Percentiles rank a stretch among this genome's conserved stretches.
These are phyloP conservation scores for Colletotrichum theobromicola DNA, from an alignment of 2,329 filamentous ascomycete genomes.

Conservation along the genomic window DNA sequence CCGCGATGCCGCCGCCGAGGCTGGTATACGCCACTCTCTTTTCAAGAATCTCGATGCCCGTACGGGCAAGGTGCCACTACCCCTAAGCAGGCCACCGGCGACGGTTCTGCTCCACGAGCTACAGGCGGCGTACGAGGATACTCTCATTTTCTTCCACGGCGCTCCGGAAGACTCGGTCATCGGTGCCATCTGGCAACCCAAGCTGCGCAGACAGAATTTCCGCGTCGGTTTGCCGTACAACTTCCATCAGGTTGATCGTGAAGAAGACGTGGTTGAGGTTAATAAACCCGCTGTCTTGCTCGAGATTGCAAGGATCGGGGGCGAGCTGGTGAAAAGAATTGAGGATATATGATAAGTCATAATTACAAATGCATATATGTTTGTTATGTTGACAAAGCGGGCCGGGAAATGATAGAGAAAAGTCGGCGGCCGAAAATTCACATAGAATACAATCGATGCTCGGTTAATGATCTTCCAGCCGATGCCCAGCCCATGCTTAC, in stretches of 20 bases:
- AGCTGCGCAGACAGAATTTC: conserved; percentile 63
- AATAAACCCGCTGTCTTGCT: conserved; percentile 72
- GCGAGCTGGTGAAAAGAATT: conserved; percentile 71
- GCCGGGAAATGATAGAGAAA: neutral
- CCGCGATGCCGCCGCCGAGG: conserved; percentile 41
- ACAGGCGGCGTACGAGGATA: conserved; percentile 67
- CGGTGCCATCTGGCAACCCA: conserved; percentile 64
- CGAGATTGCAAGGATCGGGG: conserved; percentile 74
- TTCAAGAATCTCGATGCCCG: conserved; percentile 84
- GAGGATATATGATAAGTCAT: conserved; percentile 44
- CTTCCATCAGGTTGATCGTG: conserved; percentile 41
- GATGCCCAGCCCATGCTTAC: neutral
- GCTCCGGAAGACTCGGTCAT: conserved; percentile 58
- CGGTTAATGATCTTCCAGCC: neutral
- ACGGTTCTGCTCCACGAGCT: conserved; percentile 72
- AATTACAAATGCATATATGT: neutral
- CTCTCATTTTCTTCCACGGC: conserved; percentile 82
- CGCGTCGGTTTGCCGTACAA: conserved; percentile 73
- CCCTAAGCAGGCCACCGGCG: conserved; percentile 65
- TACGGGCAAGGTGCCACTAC: conserved; percentile 46
- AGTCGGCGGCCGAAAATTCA: neutral
- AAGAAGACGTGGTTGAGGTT: conserved; percentile 59
- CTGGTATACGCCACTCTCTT: conserved; percentile 45
- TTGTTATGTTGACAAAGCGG: neutral
- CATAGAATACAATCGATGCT: neutral